A percentile compares a stretch with the other conserved stretches of the same genome.
phyloP scores from a whole-genome alignment of 2,329 filamentous ascomycete species.

The Penicillium freii region DNA sequence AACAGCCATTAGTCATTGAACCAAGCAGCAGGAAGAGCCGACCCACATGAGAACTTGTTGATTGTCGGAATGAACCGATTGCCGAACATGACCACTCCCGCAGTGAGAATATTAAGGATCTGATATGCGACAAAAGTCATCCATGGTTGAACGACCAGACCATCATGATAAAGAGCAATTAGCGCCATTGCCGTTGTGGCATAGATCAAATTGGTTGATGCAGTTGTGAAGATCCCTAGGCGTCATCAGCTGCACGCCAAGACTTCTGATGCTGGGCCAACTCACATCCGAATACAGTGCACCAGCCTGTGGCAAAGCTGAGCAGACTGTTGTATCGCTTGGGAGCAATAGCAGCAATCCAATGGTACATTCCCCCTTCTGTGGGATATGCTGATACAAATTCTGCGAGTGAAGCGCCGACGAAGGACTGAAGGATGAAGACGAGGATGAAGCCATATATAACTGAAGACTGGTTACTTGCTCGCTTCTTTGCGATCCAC shows the following conservation, averaged over 20 bases:
- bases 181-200: constrained; percentile 45
- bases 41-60: constrained; percentile 45
- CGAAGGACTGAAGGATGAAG: constrained; percentile 48
- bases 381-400: constrained; percentile 52
- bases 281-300: constrained; percentile 43
- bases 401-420: constrained; percentile 49
- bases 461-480: constrained; percentile 30
- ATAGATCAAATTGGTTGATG: constrained; percentile 48
- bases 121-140: constrained; percentile 48
- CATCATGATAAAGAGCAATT: constrained; percentile 44
- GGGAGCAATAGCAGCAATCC: constrained; percentile 51
- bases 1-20: not conserved
- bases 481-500: not conserved
- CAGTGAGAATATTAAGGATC: constrained; percentile 44
- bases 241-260: not conserved
- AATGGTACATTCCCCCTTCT: constrained; percentile 53
- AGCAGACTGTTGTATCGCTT: constrained; percentile 40
- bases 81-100: constrained; percentile 49
- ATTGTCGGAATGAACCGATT: constrained; percentile 46
- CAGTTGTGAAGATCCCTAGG: constrained; percentile 47
- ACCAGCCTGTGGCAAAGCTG: constrained; percentile 49
- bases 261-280: not conserved
- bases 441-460: constrained; percentile 54
- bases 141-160: constrained; percentile 47
- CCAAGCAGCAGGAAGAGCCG: not conserved